Evolutionary conservation across 2,329 filamentous ascomycete species (phyloP), one percentile per base, ranked within the genome.

Genomic region (Falciphora oryzae): DNA sequence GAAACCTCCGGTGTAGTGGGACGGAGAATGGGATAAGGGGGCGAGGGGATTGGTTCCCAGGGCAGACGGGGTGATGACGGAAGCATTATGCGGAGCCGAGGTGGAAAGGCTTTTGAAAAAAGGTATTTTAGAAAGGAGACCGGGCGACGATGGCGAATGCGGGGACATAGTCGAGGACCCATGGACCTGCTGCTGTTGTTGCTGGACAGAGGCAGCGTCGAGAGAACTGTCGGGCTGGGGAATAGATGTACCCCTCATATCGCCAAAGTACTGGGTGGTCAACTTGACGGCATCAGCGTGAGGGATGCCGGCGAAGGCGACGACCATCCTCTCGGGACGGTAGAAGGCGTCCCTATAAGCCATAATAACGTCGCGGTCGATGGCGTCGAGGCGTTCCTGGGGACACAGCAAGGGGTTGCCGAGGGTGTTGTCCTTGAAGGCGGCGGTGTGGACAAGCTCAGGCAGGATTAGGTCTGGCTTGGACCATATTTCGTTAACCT

Each of bases 401-500:
- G 95, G 95, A 74, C 95, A 99, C 62, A 99, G 79, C 69, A 99
- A 77, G 4, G 95, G 95, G 76, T 98, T 96, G 53, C 95, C 95
- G 16, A 99, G 83, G 0, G 95, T 98, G 78, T 99, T 98, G 74
- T 95, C 91, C 80, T 93, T 95, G 79, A 92, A 99, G 2, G 93
- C 95, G 13, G 95, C 93, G 80, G 93, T 95, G 76, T 99, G 95
- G 53, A 98, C 89, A 70, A 99, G 79, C 78, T 99, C 95, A 0
- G 95, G 95, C 66, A 99, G 80, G 70, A 99, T 98, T 65, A 99
- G 85, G 73, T 98, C 94, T 0, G 95, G 93, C 82, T 96, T 98
- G 71, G 90, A 89, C 95, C 95, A 99, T 65, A 99, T 98, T 80
- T 98, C 95, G 29, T 88, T 87, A 75, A 99, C 95, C 79, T 99